Evolutionary conservation across 1,284 basidiomycete species (phyloP).

Genomic region (Taiwanofungus camphoratus): DNA sequence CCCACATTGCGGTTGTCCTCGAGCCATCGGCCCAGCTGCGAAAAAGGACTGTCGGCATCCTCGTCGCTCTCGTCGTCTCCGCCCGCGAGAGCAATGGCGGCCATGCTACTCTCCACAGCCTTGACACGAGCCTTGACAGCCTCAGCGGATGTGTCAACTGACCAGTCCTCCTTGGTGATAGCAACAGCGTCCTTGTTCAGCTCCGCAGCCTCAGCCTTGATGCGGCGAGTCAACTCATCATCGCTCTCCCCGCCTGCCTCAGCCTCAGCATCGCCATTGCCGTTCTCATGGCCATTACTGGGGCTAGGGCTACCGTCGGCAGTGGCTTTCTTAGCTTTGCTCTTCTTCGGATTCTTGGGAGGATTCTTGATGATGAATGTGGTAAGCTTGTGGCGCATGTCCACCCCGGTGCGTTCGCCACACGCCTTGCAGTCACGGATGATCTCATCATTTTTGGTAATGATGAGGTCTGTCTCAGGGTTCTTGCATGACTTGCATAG

Average conservation of each 20-base stretch:
- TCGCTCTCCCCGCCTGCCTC: slow-evolving; percentile 59
- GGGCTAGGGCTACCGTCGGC: slow-evolving; percentile 28
- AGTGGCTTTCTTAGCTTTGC: slow-evolving; percentile 49
- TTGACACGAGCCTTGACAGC: slow-evolving; percentile 86
- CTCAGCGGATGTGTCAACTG: slow-evolving; percentile 86
- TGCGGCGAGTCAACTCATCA: slow-evolving; percentile 77
- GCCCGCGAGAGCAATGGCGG: slow-evolving; percentile 46
- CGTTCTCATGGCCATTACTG: slow-evolving; percentile 31
- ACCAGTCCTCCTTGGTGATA: slow-evolving; percentile 79
- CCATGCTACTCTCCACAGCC: slow-evolving; percentile 66
- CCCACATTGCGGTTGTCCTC: slow-evolving; percentile 61
- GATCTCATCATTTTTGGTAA: slow-evolving; percentile 79
- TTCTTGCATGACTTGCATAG: slow-evolving; percentile 99
- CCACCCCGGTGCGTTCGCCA: slow-evolving; percentile 77
- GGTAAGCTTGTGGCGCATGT: slow-evolving; percentile 96
- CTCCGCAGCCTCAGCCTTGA: slow-evolving; percentile 82
- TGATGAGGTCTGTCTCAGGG: slow-evolving; percentile 95
- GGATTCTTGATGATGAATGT: slow-evolving; percentile 99
- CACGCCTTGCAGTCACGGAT: slow-evolving; percentile 98
- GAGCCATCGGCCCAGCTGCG: slow-evolving; percentile 82
- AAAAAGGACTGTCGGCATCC: slow-evolving; percentile 82
- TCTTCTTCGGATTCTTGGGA: slow-evolving; percentile 81
- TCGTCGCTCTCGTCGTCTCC: slow-evolving; percentile 90
- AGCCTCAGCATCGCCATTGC: slow-evolving; percentile 40
- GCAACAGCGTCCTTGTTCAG: slow-evolving; percentile 52